Conservation (phyloP, 2,329 filamentous ascomycete species). For the Rhynchosporium graminicola region DNA sequence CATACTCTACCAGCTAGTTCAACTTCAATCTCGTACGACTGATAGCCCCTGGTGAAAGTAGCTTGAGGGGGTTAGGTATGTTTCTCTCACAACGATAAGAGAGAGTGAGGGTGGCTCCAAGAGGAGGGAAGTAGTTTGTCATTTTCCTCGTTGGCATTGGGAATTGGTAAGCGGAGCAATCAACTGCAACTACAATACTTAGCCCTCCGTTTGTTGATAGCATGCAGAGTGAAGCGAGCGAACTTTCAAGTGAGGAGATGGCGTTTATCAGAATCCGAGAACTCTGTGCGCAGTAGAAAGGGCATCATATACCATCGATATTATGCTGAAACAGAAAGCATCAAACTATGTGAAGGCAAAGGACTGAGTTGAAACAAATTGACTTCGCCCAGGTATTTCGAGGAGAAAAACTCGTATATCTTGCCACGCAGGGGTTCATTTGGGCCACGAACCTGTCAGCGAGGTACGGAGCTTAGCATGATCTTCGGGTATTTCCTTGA, state of each 20-base stretch:
- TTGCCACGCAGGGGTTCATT: slow-evolving; percentile 48
- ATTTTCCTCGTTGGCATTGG: too few relatives aligned
- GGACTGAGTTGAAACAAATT: too few relatives aligned
- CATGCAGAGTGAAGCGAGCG: slow-evolving; percentile 28
- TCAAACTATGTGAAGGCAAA: too few relatives aligned
- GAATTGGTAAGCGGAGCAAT: too few relatives aligned
- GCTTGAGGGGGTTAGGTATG: not conserved
- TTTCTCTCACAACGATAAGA: not conserved
- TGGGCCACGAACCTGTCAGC: slow-evolving; percentile 45
- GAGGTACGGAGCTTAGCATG: slow-evolving; percentile 43
- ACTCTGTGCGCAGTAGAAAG: too few relatives aligned
- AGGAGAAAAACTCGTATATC: slow-evolving; percentile 46
- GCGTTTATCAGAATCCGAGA: too few relatives aligned
- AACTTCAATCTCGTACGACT: slow-evolving; percentile 11
- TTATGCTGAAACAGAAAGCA: too few relatives aligned
- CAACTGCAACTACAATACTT: too few relatives aligned
- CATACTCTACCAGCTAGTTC: not conserved
- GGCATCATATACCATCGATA: too few relatives aligned
- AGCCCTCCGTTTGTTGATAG: slow-evolving; percentile 28
- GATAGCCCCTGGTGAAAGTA: not conserved
- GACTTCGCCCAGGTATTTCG: slow-evolving; percentile 33
- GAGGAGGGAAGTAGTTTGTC: slow-evolving; percentile 29
- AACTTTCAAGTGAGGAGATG: slow-evolving; percentile 11
- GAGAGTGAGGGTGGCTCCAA: slow-evolving; percentile 29
- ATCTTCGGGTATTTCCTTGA: slow-evolving; percentile 44